A percentile compares a stretch with the other conserved stretches of the same genome.
Conservation (phyloP, 176 grass and related monocot species). For the Ensete glaucum region DNA sequence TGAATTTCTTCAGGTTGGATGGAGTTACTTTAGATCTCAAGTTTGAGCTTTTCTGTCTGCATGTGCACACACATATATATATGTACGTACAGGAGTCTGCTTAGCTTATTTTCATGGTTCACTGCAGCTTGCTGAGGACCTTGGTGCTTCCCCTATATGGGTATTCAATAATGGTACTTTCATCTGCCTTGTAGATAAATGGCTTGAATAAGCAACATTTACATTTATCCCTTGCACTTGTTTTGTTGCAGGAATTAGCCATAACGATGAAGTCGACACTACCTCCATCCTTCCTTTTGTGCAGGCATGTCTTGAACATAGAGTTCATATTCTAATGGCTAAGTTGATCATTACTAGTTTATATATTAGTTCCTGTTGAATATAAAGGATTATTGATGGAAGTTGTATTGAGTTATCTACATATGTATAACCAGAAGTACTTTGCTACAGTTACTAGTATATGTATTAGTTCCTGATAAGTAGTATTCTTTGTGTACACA, state of each 20-base stretch:
- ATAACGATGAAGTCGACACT: constrained; percentile 17
- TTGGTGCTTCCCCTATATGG: constrained; percentile 68
- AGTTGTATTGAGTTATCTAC: neutral
- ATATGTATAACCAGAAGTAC: neutral
- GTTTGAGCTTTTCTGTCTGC: neutral
- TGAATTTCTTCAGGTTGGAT: constrained; percentile 78
- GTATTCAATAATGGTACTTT: constrained; percentile 86
- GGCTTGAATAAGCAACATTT: neutral
- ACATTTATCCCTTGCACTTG: neutral
- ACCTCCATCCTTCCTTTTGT: constrained; percentile 1
- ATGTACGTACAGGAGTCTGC: neutral
- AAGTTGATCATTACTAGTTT: neutral
- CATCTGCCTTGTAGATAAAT: neutral
- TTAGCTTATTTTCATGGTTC: constrained; percentile 18
- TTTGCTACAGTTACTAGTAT: no score
- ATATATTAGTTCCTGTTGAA: neutral
- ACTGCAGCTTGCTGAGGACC: constrained; percentile 67
- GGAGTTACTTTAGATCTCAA: neutral
- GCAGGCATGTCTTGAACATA: constrained; percentile 37
- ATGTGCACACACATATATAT: no score
- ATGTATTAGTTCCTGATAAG: no score
- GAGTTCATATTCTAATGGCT: neutral
- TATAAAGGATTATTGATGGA: neutral
- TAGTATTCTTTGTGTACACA: no score
- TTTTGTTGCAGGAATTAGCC: constrained; percentile 50